Percentiles rank a stretch among this genome's conserved stretches.
Evolutionary conservation across 345 rosid species (phyloP).

Genomic region (Durio zibethinus): DNA sequence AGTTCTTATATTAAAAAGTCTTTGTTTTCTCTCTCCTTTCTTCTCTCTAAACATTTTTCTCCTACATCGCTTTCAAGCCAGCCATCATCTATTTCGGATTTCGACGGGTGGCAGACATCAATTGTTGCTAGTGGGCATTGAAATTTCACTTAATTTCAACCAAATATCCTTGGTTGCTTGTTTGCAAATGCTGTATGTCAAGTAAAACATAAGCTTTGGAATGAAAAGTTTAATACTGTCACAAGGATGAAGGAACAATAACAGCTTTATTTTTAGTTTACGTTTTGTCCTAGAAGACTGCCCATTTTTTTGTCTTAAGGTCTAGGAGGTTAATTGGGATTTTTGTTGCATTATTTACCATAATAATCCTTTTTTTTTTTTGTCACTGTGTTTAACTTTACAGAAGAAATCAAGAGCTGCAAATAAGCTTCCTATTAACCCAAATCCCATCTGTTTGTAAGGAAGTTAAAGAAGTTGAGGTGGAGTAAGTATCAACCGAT

Average conservation of each 20-base stretch:
- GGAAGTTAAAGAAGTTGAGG: conserved; percentile 85
- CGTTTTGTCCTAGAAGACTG: conserved; percentile 55
- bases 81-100: too few relatives aligned
- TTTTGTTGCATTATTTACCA: conserved; percentile 63
- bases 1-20: too few relatives aligned
- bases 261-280: background rate
- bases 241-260: background rate
- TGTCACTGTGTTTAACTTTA: conserved; percentile 46
- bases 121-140: too few relatives aligned
- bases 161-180: background rate
- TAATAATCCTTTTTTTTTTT: conserved; percentile 60
- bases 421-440: conserved; percentile 43
- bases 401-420: conserved; percentile 62
- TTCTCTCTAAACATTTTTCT: too few relatives aligned
- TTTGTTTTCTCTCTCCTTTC: too few relatives aligned
- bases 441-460: conserved; percentile 82
- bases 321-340: conserved; percentile 84
- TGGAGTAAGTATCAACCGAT: conserved; percentile 62
- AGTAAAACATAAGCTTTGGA: background rate
- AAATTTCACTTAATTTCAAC: too few relatives aligned
- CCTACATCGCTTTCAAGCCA: too few relatives aligned
- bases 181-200: background rate
- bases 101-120: too few relatives aligned
- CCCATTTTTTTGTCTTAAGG: conserved; percentile 66
- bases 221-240: background rate